phyloP scores from a whole-genome alignment of 75 land plant genomes.

The Selaginella moellendorffii region DNA sequence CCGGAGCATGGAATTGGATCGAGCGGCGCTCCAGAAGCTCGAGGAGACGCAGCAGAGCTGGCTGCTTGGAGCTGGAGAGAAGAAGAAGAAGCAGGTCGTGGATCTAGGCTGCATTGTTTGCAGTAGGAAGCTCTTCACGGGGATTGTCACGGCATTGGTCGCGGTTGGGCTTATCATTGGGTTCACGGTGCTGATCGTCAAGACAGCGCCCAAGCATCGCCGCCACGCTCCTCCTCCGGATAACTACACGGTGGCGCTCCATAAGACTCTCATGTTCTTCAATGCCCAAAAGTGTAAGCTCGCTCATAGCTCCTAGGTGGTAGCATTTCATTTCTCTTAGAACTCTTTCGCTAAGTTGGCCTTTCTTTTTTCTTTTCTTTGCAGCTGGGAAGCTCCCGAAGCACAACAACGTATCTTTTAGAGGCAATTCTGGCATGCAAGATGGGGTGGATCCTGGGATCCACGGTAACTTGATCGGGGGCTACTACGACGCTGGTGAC shows the following conservation, averaged over 20 bases:
- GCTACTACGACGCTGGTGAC: slow-evolving; percentile 18
- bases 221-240: slow-evolving; percentile 5
- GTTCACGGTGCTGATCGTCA: not conserved
- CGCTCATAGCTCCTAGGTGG: not conserved
- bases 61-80: slow-evolving; percentile 6
- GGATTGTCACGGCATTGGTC: not conserved
- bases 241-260: slow-evolving; percentile 2
- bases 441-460: not conserved
- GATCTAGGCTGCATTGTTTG: slow-evolving; percentile 5
- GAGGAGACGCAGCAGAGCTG: slow-evolving; percentile 8
- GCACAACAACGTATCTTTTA: slow-evolving; percentile 46
- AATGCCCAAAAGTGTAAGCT: slow-evolving; percentile 8
- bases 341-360: not conserved
- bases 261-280: slow-evolving; percentile 6
- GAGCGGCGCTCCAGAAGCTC: slow-evolving; percentile 8
- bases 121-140: slow-evolving; percentile 1
- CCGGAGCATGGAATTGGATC: slow-evolving; percentile 3
- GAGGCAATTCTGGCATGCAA: slow-evolving; percentile 21
- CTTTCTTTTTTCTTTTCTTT: not conserved
- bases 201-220: not conserved
- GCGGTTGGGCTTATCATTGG: not conserved
- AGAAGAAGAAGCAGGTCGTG: slow-evolving; percentile 9
- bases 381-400: slow-evolving; percentile 75
- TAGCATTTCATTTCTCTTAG: not conserved
- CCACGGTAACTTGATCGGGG: slow-evolving; percentile 4